Evolutionary conservation across 176 grass and related monocot species (phyloP).

Genomic region (Cymbopogon citratus): DNA sequence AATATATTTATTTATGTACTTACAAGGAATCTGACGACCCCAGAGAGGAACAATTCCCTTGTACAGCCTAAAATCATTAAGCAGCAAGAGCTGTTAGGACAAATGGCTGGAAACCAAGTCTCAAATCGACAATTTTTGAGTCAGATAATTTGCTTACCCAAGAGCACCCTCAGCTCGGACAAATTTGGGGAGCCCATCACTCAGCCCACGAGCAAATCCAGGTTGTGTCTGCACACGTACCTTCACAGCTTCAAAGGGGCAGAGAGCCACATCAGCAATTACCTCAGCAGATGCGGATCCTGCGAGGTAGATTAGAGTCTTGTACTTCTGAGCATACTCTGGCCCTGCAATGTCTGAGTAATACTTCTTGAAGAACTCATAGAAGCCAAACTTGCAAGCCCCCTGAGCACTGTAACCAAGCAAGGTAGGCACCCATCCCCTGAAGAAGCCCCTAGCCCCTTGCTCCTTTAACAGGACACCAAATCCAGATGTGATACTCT

Average conservation of each 20-base stretch:
- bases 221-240: conserved; percentile 97
- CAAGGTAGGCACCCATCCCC: conserved; percentile 93
- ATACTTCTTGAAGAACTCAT: conserved; percentile 99
- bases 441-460: conserved; percentile 79
- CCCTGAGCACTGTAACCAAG: conserved; percentile 94
- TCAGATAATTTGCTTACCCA: conserved; percentile 46
- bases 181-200: conserved; percentile 94
- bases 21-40: conserved; percentile 91
- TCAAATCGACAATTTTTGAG: not conserved
- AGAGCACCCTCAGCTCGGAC: conserved; percentile 67
- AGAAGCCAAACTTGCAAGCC: conserved; percentile 96
- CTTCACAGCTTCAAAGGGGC: conserved; percentile 96
- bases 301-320: conserved; percentile 96
- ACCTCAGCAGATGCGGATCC: conserved; percentile 97
- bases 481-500: conserved; percentile 87
- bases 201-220: conserved; percentile 86
- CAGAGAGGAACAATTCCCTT: conserved; percentile 89
- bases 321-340: conserved; percentile 85
- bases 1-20: conserved; percentile 24
- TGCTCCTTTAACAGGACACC: conserved; percentile 83
- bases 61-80: conserved; percentile 57
- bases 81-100: not conserved
- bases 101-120: not conserved
- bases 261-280: conserved; percentile 96
- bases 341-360: conserved; percentile 95